Conservation (phyloP, 202 grass and related monocot genomes). For the Hordeum pubiflorum region DNA sequence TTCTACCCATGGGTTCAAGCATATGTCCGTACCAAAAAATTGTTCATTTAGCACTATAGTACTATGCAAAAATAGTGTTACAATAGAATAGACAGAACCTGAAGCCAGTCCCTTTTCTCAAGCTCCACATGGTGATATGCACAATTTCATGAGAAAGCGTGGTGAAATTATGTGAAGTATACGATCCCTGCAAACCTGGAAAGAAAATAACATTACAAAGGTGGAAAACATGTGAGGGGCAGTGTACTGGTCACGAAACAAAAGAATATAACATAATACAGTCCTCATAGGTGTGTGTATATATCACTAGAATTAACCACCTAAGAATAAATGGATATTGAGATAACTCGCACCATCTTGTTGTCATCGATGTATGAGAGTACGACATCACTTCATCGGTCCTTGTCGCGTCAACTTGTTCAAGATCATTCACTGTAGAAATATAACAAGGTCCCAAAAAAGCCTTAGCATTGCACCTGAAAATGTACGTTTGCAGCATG, state of each 20-base stretch:
- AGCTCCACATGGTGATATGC: background rate
- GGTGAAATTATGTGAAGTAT: background rate
- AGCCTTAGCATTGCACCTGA: background rate
- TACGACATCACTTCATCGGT: background rate
- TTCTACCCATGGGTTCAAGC: too few species aligned
- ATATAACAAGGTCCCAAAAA: background rate
- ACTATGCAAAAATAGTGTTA: background rate
- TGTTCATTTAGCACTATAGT: background rate
- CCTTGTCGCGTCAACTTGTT: background rate
- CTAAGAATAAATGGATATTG: background rate
- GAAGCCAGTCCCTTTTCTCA: background rate
- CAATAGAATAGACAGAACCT: background rate
- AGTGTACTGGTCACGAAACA: too few species aligned
- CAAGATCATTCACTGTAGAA: background rate
- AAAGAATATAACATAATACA: too few species aligned
- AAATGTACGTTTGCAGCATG: background rate
- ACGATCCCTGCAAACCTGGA: background rate
- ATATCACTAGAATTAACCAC: too few species aligned
- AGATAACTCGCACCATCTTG: background rate
- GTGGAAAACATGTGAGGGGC: too few species aligned
- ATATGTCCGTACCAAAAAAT: background rate
- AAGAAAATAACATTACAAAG: background rate
- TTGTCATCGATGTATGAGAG: background rate
- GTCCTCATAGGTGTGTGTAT: too few species aligned
- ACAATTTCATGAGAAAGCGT: background rate